Base-by-base conservation (phyloP, 2,329 filamentous ascomycete species). In the Neofusicoccum umdonicola region DNA sequence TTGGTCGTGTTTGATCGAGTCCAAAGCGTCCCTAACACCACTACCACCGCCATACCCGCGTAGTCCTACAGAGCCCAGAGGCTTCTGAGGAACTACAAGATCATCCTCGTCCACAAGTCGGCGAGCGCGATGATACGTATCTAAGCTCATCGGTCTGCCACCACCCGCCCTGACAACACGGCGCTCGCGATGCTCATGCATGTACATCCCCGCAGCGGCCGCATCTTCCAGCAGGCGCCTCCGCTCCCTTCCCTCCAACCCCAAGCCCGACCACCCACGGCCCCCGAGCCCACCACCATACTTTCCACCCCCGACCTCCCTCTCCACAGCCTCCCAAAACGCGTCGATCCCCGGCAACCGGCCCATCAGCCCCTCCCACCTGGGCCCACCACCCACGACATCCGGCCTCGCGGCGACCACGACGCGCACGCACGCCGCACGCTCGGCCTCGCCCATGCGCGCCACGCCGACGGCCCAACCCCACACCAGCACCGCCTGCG, bases 401-500 rank as follows among this genome's bases (percentile, higher is more conserved):
- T 63, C 62, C 17, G 62, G 41, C 9, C 62, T 50, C 27, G 34
- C 31, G 27, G 41, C 22, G 41, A 54, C 31, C 9, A 63, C n/a
- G 27, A 35, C 31, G 19, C 48, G 34, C 35, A 64, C 6, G 35
- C 51, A 64, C 13, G 35, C 62, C 11, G 39, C 31, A 2, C 56
- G 42, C 52, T 64, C 52, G 7, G 19, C 15, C 15, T 45, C 52
- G 19, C n/a, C 45, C 62, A 57, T 44, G 7, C 56, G 22, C 27
- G 44, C 56, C 34, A 64, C 47, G 7, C 13, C 15, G 7, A 64
- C 17, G 15, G 52, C 54, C 52, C 62, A 64, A 4, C 44, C 52
- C 62, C 62, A 64, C 34, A 58, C 45, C 12, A 64, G 17, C 31
- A 64, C 44, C 27, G 62, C 54, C 27, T 35, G 62, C 4, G 52